Evolutionary conservation across 202 grass and related monocot genomes (phyloP).

Genomic region (Bolboschoenoplectus hybrid): DNA sequence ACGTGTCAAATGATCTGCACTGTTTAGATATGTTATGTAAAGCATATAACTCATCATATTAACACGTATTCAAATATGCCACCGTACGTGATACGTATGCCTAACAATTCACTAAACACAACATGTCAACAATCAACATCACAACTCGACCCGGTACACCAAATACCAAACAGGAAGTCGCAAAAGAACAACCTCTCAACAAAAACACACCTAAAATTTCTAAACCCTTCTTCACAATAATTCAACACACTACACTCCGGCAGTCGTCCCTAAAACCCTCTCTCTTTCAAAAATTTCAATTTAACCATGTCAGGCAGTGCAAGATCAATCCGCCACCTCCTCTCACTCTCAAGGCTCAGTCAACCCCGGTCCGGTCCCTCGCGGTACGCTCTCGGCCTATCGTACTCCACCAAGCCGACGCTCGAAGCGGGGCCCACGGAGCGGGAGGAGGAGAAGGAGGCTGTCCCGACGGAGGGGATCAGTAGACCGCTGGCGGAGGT

Average conservation of each 20-base stretch:
- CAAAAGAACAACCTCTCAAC: too few species aligned
- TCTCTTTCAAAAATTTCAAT: background rate
- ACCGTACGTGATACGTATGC: too few species aligned
- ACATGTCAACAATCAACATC: too few species aligned
- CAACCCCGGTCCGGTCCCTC: conserved; percentile 23
- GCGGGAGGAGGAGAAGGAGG: conserved; percentile 49
- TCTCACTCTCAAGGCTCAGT: conserved; percentile 34
- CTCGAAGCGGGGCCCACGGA: conserved; percentile 46
- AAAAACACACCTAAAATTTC: background rate
- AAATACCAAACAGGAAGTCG: too few species aligned
- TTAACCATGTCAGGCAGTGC: conserved; percentile 55
- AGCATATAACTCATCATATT: too few species aligned
- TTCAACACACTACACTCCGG: background rate
- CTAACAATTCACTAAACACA: too few species aligned
- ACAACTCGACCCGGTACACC: too few species aligned
- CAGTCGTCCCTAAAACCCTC: background rate
- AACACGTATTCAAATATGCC: too few species aligned
- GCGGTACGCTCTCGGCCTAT: conserved; percentile 29
- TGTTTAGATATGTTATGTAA: too few species aligned
- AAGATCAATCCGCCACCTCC: conserved; percentile 47
- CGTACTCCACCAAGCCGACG: conserved; percentile 64
- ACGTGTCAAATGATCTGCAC: too few species aligned
- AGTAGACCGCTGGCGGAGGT: conserved; percentile 71
- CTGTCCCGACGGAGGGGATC: conserved; percentile 69
- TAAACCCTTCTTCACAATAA: background rate